Evolutionary conservation across 768 basidiomycete species (phyloP), one percentile per base, ranked within the genome.

Genomic region (Dacryopinax spathularia): DNA sequence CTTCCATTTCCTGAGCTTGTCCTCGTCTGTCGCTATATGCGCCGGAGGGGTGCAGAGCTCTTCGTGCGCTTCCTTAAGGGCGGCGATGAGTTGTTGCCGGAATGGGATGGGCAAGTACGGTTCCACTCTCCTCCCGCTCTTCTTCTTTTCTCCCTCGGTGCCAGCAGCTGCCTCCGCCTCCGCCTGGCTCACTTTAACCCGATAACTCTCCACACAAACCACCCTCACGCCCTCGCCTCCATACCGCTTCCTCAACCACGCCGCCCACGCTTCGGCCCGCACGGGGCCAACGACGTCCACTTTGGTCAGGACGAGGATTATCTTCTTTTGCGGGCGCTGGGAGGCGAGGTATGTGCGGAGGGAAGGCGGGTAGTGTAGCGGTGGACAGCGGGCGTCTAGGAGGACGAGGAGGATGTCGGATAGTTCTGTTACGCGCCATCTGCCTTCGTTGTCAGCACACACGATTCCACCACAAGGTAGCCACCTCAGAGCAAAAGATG

Each of bases 401-500:
- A 97, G 82, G 60, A 95, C 80, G 60, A 96, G 82, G 20, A 97
- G 77, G 66, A 97, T 89, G 68, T 92, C 83, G 0, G 90, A 90
- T 27, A 89, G 87, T 75, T 98, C 95, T 5, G 87, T 84, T 22
- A 96, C 94, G 35, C 95, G 83, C 95, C 95, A 97, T 68, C 88
- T 91, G 68, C 20, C 63, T 33, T 62, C 59, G 63, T 34, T 64
- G 35, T 61, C 1, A 34, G 18, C 62, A 48, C 16, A 34, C 37
- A n/a, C n/a, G 9, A 36, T 33, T n/a, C n/a, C n/a, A n/a, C n/a
- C n/a, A n/a, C n/a, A n/a, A n/a, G n/a, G n/a, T n/a, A n/a, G n/a
- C n/a, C n/a, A n/a, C n/a, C n/a, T n/a, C n/a, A n/a, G n/a, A n/a
- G n/a, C n/a, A n/a, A n/a, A n/a, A n/a, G n/a, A n/a, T n/a, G n/a